Base-by-base conservation (phyloP, 768 basidiomycete genomes). In the Leccinum obscurum region DNA sequence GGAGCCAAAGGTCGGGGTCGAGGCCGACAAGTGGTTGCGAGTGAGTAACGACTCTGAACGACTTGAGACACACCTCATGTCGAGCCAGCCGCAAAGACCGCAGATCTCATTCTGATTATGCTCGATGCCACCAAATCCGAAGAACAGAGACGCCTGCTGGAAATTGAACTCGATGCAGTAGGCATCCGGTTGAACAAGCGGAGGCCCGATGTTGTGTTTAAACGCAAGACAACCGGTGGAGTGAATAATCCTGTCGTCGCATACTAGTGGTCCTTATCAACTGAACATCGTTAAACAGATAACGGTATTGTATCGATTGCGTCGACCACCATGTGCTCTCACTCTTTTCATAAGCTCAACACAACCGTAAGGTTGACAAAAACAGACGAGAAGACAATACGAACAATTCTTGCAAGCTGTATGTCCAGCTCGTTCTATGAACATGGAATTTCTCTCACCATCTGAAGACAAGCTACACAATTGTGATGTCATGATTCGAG, bases 401-500 rank as follows among this genome's bases (percentile, higher is more conserved):
- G 94, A 52, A 91, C 92, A 3, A 96, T 99, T 63, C 76, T 99
- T 46, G 92, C 94, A 59, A 85, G 92, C 41, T 96, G 94, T 88
- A 75, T 62, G 84, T 77, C 30, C 53, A 39, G 6, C 11, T 30
- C 54, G 37, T 41, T 37, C 34, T 28, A 51, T 35, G 56, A 44
- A 22, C 54, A 52, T 7, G 44, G 26, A 46, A 20, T 24, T 24
- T 60, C 15, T 9, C 67, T 68, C 48, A 71, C 52, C 24, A 1
- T 20, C 8, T 49, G 5, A 62, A 93, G 91, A 93, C 72, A 95
- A 93, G 74, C 75, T 94, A 30, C 93, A 93, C 70, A 92, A 96
- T 68, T 96, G 94, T 70, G 96, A 99, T 75, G 89, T 98, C 9
- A 96, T 98, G 94, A 93, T 99, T 67, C 83, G 97, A 70, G 95